A percentile compares a stretch with the other conserved stretches of the same genome.
Conservation (phyloP, 2,329 filamentous ascomycete genomes). For the Gaeumannomyces tritici region DNA sequence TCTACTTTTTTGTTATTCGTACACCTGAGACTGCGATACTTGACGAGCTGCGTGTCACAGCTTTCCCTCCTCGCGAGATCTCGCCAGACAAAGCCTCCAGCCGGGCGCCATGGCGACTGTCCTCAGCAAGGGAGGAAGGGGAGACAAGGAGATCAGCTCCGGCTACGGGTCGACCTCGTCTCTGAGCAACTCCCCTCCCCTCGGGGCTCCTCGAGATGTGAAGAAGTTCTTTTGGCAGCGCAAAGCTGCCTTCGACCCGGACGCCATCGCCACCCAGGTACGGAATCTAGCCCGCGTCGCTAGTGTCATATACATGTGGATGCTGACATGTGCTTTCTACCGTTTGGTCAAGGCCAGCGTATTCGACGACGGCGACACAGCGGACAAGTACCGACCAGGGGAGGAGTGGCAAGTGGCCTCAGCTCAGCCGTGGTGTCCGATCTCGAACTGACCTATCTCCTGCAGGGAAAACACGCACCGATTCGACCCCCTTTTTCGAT, state of each 20-base stretch:
- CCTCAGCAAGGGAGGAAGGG: conserved; percentile 4
- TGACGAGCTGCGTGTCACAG: neutral
- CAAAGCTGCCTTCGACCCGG: conserved; percentile 13
- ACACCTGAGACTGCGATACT: neutral
- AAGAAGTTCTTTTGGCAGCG: conserved; percentile 24
- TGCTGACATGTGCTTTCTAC: neutral
- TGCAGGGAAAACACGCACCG: conserved; percentile 31
- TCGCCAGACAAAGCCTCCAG: neutral
- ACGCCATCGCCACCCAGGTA: conserved; percentile 27
- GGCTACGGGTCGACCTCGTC: conserved; percentile 8
- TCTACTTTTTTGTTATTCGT: neutral
- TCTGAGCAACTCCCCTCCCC: conserved; percentile 10
- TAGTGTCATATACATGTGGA: neutral
- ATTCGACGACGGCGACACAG: conserved; percentile 26
- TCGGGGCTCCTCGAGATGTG: conserved; percentile 18
- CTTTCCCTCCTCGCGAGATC: neutral
- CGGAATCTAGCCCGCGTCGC: neutral
- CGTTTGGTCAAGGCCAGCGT: conserved; percentile 16
- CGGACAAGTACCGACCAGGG: conserved; percentile 20
- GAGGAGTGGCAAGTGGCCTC: conserved; percentile 13
- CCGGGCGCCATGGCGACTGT: conserved; percentile 15
- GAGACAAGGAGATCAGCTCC: conserved; percentile 7
- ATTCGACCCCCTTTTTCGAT: conserved; percentile 34
- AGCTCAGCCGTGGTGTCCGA: neutral
- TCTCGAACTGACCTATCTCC: conserved; percentile 1